Base-by-base conservation (phyloP, 345 rosid genomes). In the Salix arbutifolia region DNA sequence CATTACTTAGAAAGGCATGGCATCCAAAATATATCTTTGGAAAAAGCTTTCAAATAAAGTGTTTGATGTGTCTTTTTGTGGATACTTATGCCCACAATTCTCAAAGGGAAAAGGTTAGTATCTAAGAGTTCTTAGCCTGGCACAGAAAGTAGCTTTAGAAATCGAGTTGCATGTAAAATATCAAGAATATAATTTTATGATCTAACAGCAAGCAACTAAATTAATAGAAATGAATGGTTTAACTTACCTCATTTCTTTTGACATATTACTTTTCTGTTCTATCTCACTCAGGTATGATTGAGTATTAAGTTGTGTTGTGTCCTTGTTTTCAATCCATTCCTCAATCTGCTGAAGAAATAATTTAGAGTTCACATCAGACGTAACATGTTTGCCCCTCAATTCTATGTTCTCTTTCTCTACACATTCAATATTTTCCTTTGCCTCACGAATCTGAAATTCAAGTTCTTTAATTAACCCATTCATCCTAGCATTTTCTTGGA, bases 341-440 rank as follows among this genome's bases (percentile, higher is more conserved):
- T 82, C 87, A 60, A 88, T 75, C 74, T 78, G 80, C 66, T 78
- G 85, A 84, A 76, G 62, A 60, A 67, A 62, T 64, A 65, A 77
- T 53, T 75, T 78, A 66, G 78, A 80, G 86, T 81, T 80, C 52
- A 53, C 73, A 72, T 86, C 88, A 26, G 79, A 84, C 30, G 75
- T 42, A 65, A 72, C 50, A 81, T 81, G 69, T 79, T 80, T 84
- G 80, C 79, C 79, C 70, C 88, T 90, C 70, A 90, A 79, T 58
- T 86, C 88, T 73, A 79, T 80, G 78, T 88, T 92, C 81, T 86
- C 94, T 48, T 81, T 83, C 58, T 87, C 88, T 68, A 89, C 42
- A 66, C 33, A 52, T 61, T 85, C 75, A 65, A 82, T 80, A 12
- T 77, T 70, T 76, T 84, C 81, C 62, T 82, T 82, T 17, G 92